Evolutionary conservation across 768 basidiomycete genomes (phyloP).

Genomic region (Psilocybe azurescens): DNA sequence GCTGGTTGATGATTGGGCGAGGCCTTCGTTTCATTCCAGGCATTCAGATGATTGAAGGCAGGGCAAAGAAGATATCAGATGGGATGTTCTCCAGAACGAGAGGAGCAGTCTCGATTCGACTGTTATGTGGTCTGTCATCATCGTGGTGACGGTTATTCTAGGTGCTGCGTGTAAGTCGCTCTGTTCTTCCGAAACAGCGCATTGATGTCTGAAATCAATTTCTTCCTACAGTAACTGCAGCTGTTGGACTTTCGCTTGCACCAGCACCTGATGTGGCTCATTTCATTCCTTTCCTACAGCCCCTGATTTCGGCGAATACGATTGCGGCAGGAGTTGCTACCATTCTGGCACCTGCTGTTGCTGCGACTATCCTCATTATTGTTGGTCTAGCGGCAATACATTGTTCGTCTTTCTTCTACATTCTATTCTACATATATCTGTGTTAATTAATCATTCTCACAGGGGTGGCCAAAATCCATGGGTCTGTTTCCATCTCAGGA

Average conservation of each 20-base stretch:
- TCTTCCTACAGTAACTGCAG: conserved; percentile 63
- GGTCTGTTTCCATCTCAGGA: conserved; percentile 66
- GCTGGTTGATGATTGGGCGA: conserved; percentile 79
- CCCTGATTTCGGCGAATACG: conserved; percentile 51
- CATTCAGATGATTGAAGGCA: conserved; percentile 73
- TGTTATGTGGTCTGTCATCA: conserved; percentile 64
- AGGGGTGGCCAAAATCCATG: conserved; percentile 61
- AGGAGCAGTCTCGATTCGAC: conserved; percentile 47
- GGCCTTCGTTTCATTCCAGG: conserved; percentile 69
- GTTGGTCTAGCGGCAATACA: conserved; percentile 56
- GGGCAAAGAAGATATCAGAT: conserved; percentile 86
- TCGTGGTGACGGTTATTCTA: conserved; percentile 54
- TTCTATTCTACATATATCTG: neutral
- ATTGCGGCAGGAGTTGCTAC: conserved; percentile 70
- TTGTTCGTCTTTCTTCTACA: conserved; percentile 48
- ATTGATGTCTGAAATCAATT: conserved; percentile 3
- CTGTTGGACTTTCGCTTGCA: conserved; percentile 67
- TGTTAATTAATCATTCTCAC: conserved; percentile 15
- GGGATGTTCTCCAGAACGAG: conserved; percentile 76
- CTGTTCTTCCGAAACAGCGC: conserved; percentile 5
- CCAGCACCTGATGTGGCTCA: conserved; percentile 77
- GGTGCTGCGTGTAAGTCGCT: conserved; percentile 62
- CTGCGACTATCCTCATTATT: conserved; percentile 61
- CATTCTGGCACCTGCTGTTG: conserved; percentile 69
- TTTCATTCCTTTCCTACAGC: conserved; percentile 67